These are phyloP conservation scores for Trichophyton rubrum DNA, from an alignment of 2,329 filamentous ascomycete genomes.

Conservation along the genomic window DNA sequence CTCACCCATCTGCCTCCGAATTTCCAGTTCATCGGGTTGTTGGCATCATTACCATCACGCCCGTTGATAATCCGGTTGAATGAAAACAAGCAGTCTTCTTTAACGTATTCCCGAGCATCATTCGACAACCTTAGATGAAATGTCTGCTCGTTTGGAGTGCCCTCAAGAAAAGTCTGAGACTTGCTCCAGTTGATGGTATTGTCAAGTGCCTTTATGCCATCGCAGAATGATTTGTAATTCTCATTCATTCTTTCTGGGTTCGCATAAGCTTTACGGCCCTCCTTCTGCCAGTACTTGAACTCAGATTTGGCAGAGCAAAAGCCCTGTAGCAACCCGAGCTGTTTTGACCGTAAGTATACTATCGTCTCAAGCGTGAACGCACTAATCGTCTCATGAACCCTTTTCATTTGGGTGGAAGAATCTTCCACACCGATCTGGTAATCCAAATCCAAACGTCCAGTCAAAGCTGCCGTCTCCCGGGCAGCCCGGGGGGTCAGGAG, in stretches of 20 bases:
- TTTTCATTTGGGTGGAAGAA: constrained; percentile 26
- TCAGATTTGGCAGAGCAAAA: constrained; percentile 13
- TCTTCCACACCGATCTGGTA: constrained; percentile 22
- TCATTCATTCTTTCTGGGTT: constrained; percentile 16
- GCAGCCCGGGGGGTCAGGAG: constrained; percentile 18
- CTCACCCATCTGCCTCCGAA: constrained; percentile 17
- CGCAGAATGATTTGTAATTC: constrained; percentile 21
- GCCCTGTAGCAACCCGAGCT: constrained; percentile 12
- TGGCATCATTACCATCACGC: constrained; percentile 18
- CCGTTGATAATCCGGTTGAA: constrained; percentile 18
- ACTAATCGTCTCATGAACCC: constrained; percentile 15
- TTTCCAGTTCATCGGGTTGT: constrained; percentile 22
- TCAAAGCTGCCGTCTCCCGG: constrained; percentile 16
- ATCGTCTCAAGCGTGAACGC: constrained; percentile 18
- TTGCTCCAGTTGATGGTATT: not conserved
- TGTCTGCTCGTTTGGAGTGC: constrained; percentile 19
- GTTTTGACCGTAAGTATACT: constrained; percentile 15
- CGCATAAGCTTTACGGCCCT: constrained; percentile 18
- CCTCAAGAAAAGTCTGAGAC: constrained; percentile 15
- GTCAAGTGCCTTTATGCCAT: constrained; percentile 13
- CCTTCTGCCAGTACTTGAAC: constrained; percentile 20
- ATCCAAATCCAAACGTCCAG: not conserved
- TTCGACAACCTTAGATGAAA: constrained; percentile 14
- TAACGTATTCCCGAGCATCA: constrained; percentile 6
- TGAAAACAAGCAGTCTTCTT: constrained; percentile 11